A percentile compares a stretch with the other conserved stretches of the same genome.
These are phyloP conservation scores for Clarireedia homoeocarpa DNA, from an alignment of 2,329 filamentous ascomycete genomes.

Conservation along the genomic window DNA sequence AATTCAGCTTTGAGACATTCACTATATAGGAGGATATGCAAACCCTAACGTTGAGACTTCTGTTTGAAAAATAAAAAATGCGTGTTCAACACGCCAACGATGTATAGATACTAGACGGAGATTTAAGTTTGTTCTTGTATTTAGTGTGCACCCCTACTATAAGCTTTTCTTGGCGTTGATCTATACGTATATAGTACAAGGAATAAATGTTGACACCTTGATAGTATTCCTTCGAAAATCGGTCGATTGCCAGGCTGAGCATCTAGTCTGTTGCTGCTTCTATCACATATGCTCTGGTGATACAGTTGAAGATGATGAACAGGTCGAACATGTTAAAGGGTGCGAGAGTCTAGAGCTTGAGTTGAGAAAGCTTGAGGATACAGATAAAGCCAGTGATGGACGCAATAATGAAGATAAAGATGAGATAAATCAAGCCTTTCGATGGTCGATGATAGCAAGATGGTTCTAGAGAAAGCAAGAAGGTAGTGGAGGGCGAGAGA, in stretches of 20 bases:
- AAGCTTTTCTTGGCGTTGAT: too few species aligned
- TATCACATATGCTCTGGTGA: slow-evolving; percentile 24
- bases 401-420: too few species aligned
- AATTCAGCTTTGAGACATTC: too few species aligned
- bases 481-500: neutral
- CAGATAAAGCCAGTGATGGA: neutral
- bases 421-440: too few species aligned
- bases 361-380: neutral
- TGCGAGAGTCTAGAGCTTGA: neutral
- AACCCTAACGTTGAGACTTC: too few species aligned
- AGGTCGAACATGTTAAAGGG: too few species aligned
- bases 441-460: neutral
- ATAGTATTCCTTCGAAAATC: slow-evolving; percentile 17
- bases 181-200: neutral
- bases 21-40: too few species aligned
- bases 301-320: slow-evolving; percentile 16
- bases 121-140: too few species aligned
- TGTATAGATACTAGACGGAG: too few species aligned
- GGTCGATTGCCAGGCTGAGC: slow-evolving; percentile 20
- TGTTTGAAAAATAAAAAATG: too few species aligned
- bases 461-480: neutral
- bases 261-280: slow-evolving; percentile 21
- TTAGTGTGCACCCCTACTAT: too few species aligned
- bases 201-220: neutral
- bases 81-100: too few species aligned